Evolutionary conservation across 1,284 basidiomycete genomes (phyloP), one percentile per base, ranked within the genome.

Genomic region (Earliella scabrosa): DNA sequence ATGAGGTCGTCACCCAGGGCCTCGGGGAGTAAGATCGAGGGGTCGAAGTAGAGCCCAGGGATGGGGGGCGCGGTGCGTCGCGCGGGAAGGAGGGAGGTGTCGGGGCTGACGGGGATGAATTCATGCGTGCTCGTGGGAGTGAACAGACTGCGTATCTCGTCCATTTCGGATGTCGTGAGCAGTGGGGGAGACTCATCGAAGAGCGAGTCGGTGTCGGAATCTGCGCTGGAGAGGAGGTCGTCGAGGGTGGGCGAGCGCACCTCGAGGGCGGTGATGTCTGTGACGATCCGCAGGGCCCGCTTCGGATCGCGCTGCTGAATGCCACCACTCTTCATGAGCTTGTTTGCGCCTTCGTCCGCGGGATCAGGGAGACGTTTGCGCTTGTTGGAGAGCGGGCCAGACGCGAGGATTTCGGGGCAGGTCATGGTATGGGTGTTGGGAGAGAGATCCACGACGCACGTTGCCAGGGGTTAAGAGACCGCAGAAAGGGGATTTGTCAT

Each of bases 41-140:
- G 84, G 38, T 81, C 68, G 68, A 86, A 85, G 71, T 81, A 86
- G 2, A 91, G 77, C 1, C 88, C 88, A 2, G 79, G 80, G 45
- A 91, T 86, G 9, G 78, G 75, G 2, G 86, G 85, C 0, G 73
- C 74, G 13, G 61, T 71, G 39, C 75, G 75, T 46, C 55, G 58
- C 53, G 71, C 69, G 21, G 50, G 71, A 54, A 38, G 56, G 53
- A 24, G 18, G 39, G 45, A n/a, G 7, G 52, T 47, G 29, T 55
- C 52, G 9, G 26, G 38, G 41, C 54, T 52, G 39, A 38, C 57
- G 27, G 27, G 64, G 54, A 29, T 38, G 13, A 34, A 39, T 45
- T 40, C 50, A 21, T 44, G 56, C 35, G n/a, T 23, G 14, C 32
- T 23, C 20, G 35, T 36, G 24, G 45, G 45, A 35, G 31, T 31